A percentile compares a stretch with the other conserved stretches of the same genome.
phyloP scores from a whole-genome alignment of 345 rosid species.

The Geranium brycei region DNA sequence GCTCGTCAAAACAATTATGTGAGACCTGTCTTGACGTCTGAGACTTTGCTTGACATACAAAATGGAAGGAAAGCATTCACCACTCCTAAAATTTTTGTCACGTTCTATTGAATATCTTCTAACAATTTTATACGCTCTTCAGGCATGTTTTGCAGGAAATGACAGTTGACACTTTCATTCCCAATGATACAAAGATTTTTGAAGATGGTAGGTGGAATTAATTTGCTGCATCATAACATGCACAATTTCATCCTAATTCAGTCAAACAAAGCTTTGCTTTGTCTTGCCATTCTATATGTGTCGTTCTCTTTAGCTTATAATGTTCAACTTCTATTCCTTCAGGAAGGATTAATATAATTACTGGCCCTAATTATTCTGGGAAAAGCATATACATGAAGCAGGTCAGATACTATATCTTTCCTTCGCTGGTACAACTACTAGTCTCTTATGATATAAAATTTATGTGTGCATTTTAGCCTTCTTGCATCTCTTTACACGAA shows the following conservation, averaged over 20 bases:
- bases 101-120: neutral
- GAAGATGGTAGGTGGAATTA: conserved; percentile 39
- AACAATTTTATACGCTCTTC: conserved; percentile 12
- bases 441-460: neutral
- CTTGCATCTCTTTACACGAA: neutral
- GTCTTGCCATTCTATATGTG: conserved; percentile 1
- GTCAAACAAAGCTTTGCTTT: neutral
- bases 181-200: conserved; percentile 64
- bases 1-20: conserved; percentile 90
- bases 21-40: conserved; percentile 69
- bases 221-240: conserved; percentile 7
- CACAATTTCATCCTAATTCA: conserved; percentile 5
- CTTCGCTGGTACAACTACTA: too few relatives aligned
- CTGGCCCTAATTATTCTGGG: conserved; percentile 97
- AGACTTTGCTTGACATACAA: conserved; percentile 57
- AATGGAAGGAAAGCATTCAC: conserved; percentile 58
- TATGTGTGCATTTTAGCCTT: neutral
- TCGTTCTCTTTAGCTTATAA: neutral
- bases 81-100: neutral
- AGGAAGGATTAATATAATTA: conserved; percentile 74
- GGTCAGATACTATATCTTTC: conserved; percentile 24
- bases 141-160: conserved; percentile 98
- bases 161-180: conserved; percentile 92
- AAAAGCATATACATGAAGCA: conserved; percentile 93
- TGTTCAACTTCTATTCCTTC: conserved; percentile 14